phyloP scores from a whole-genome alignment of 2,329 filamentous ascomycete species.

The Taxawa tesnikishii region DNA sequence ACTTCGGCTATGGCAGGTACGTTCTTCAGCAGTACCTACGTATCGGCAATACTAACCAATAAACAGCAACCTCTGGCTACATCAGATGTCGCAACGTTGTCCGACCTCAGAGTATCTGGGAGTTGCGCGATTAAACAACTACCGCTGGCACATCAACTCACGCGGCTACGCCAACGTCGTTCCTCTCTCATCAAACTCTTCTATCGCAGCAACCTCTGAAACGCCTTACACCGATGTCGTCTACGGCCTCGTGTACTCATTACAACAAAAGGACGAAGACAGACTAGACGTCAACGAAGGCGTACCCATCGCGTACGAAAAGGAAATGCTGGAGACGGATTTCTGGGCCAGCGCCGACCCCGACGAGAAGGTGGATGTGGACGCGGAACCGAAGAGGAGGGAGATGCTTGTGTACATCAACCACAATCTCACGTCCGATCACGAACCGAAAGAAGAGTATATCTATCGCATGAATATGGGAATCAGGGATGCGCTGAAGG shows the following conservation, averaged over 20 bases:
- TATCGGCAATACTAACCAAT: background rate
- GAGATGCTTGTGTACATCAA: slow-evolving; percentile 51
- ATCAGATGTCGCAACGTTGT: slow-evolving; percentile 54
- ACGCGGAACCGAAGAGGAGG: slow-evolving; percentile 11
- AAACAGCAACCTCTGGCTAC: slow-evolving; percentile 46
- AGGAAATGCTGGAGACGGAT: slow-evolving; percentile 33
- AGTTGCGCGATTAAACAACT: slow-evolving; percentile 43
- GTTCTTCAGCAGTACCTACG: background rate
- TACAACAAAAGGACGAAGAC: slow-evolving; percentile 38
- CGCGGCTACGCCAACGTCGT: slow-evolving; percentile 60
- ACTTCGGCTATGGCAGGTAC: slow-evolving; percentile 6
- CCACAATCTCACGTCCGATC: slow-evolving; percentile 24
- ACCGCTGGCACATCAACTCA: slow-evolving; percentile 54
- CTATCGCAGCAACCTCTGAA: background rate
- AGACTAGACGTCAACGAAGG: slow-evolving; percentile 47
- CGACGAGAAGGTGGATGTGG: slow-evolving; percentile 12
- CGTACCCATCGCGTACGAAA: slow-evolving; percentile 49
- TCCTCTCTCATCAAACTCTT: slow-evolving; percentile 9
- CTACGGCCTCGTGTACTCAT: slow-evolving; percentile 45
- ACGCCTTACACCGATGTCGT: slow-evolving; percentile 27
- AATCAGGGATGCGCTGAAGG: slow-evolving; percentile 43
- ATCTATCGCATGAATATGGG: slow-evolving; percentile 51
- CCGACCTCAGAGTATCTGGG: slow-evolving; percentile 42
- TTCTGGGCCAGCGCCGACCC: slow-evolving; percentile 24
- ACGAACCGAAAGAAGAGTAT: slow-evolving; percentile 44